Evolutionary conservation across 164 flowering plant genomes (phyloP).

Genomic region (Warburgia ugandensis): DNA sequence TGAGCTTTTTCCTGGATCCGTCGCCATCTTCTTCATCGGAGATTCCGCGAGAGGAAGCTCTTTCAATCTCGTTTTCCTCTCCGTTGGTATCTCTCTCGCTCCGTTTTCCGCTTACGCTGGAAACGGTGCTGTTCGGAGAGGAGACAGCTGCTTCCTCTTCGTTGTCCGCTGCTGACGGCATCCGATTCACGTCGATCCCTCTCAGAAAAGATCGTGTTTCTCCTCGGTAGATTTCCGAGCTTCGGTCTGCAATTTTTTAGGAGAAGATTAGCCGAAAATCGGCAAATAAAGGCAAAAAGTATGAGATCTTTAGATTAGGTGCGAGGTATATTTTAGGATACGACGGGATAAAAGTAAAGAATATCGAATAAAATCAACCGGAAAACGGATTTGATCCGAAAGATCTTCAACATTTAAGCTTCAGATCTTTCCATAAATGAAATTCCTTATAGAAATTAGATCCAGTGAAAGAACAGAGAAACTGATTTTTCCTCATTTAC

Average conservation of each 20-base stretch:
- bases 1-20: slow-evolving; percentile 61
- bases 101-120: slow-evolving; percentile 55
- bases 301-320: too few relatives aligned
- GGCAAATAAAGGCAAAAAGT: background rate
- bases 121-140: slow-evolving; percentile 64
- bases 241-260: slow-evolving; percentile 1
- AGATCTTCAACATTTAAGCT: too few relatives aligned
- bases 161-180: slow-evolving; percentile 6
- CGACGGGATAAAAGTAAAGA: background rate
- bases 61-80: slow-evolving; percentile 34
- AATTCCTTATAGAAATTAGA: too few relatives aligned
- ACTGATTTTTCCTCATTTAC: too few relatives aligned
- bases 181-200: slow-evolving; percentile 19
- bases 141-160: slow-evolving; percentile 14
- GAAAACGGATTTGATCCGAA: background rate
- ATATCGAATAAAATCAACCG: background rate
- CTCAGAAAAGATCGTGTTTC: slow-evolving; percentile 12
- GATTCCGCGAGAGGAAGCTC: slow-evolving; percentile 49
- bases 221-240: slow-evolving; percentile 6
- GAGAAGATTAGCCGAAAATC: background rate
- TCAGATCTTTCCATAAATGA: too few relatives aligned
- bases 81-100: slow-evolving; percentile 35
- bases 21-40: slow-evolving; percentile 88
- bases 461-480: too few relatives aligned
- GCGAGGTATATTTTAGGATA: background rate